Conservation (phyloP, 2,329 filamentous ascomycete genomes). For the Alternaria brassicicola region DNA sequence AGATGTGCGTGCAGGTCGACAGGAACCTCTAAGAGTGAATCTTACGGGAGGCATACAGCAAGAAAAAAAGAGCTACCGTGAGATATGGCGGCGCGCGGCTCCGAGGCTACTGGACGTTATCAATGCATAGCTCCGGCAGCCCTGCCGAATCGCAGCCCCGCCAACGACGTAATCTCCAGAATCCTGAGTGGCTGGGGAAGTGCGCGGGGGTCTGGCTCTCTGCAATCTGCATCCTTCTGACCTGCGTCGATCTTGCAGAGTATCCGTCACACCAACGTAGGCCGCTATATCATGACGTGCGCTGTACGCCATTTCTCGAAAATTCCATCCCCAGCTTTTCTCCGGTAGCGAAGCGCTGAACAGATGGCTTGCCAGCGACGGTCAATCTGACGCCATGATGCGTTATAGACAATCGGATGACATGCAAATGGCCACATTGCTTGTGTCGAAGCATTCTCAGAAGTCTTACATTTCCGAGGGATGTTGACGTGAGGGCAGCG, state of each 20-base stretch:
- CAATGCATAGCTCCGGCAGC: conserved; percentile 6
- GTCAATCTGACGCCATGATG: neutral
- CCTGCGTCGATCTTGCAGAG: conserved; percentile 7
- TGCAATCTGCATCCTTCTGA: conserved; percentile 4
- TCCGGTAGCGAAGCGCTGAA: neutral
- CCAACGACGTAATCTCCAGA: conserved; percentile 21
- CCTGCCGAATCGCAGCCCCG: conserved; percentile 14
- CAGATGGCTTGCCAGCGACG: neutral
- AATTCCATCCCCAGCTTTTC: neutral
- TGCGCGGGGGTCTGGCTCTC: neutral
- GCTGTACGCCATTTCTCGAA: neutral
- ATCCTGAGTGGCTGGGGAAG: conserved; percentile 9
- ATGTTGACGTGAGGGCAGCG: neutral
- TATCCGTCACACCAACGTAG: neutral
- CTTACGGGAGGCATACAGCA: conserved; percentile 39
- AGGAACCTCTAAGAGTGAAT: conserved; percentile 38
- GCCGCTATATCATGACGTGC: neutral
- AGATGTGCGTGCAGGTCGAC: conserved; percentile 21
- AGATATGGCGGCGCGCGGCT: conserved; percentile 3
- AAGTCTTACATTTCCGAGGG: neutral
- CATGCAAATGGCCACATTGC: neutral
- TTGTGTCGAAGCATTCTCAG: neutral
- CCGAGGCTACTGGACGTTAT: conserved; percentile 14
- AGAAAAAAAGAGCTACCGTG: neutral
- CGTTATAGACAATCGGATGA: neutral